These are phyloP conservation scores for Plectosphaerella cucumerina DNA, from an alignment of 2,329 filamentous ascomycete genomes.

Conservation along the genomic window DNA sequence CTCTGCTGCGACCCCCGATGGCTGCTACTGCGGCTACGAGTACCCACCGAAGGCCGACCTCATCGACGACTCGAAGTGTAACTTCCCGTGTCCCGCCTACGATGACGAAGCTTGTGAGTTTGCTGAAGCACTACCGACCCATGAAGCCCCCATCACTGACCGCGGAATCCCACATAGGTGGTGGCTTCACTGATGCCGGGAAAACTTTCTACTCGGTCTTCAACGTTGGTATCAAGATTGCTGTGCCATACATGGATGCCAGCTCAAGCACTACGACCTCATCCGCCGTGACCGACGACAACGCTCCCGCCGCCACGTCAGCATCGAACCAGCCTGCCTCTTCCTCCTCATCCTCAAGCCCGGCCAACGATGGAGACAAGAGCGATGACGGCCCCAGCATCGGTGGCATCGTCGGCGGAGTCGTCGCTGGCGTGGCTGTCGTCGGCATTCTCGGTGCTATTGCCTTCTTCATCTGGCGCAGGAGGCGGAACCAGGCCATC, in stretches of 20 bases:
- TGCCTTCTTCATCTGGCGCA: slow-evolving; percentile 69
- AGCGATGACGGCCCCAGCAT: slow-evolving; percentile 53
- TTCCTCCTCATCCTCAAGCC: slow-evolving; percentile 11
- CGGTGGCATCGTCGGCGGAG: slow-evolving; percentile 82
- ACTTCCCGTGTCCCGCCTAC: slow-evolving; percentile 62
- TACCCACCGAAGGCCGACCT: slow-evolving; percentile 57
- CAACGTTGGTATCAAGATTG: slow-evolving; percentile 44
- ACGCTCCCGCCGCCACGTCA: neutral
- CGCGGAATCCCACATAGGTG: slow-evolving; percentile 18
- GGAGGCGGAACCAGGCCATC: slow-evolving; percentile 69
- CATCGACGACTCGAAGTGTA: slow-evolving; percentile 57
- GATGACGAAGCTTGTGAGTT: slow-evolving; percentile 60
- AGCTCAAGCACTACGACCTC: slow-evolving; percentile 14
- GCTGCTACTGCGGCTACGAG: slow-evolving; percentile 69
- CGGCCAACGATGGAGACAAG: slow-evolving; percentile 12
- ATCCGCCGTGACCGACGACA: slow-evolving; percentile 19
- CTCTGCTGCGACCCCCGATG: slow-evolving; percentile 56
- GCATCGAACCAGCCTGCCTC: slow-evolving; percentile 12
- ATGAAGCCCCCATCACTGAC: slow-evolving; percentile 5
- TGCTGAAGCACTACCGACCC: neutral
- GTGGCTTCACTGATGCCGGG: slow-evolving; percentile 22
- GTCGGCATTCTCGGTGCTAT: slow-evolving; percentile 63
- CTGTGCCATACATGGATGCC: slow-evolving; percentile 26
- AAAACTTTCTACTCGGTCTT: slow-evolving; percentile 35
- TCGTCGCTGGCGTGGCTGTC: slow-evolving; percentile 77